Evolutionary conservation across 2,329 filamentous ascomycete species (phyloP).

Genomic region (Cytospora schulzeri): DNA sequence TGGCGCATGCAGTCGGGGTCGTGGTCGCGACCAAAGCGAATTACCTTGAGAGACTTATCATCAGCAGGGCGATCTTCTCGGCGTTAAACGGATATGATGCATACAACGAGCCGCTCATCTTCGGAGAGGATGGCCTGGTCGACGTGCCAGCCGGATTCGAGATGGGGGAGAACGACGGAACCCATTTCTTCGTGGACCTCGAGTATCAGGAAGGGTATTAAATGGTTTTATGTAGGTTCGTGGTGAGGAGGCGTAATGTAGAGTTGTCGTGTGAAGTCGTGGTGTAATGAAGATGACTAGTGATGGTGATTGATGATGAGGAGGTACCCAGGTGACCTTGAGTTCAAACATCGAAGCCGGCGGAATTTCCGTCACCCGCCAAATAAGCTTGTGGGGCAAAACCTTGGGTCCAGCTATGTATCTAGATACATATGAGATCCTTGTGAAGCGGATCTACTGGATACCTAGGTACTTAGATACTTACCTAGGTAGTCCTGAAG

Average conservation of each 20-base stretch:
- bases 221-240: no score
- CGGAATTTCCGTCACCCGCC: neutral
- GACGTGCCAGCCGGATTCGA: slow-evolving; percentile 94
- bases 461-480: no score
- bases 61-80: slow-evolving; percentile 49
- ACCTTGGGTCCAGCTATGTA: neutral
- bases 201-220: neutral
- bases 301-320: neutral
- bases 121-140: slow-evolving; percentile 83
- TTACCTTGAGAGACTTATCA: slow-evolving; percentile 82
- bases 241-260: neutral
- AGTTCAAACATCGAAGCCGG: neutral
- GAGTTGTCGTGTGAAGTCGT: neutral
- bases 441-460: neutral
- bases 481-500: no score
- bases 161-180: slow-evolving; percentile 88
- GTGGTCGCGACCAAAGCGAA: slow-evolving; percentile 87
- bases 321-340: no score
- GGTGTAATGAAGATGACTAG: neutral
- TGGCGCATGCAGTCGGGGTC: slow-evolving; percentile 75
- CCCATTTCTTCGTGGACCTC: slow-evolving; percentile 51
- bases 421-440: no score
- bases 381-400: neutral
- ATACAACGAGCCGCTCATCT: slow-evolving; percentile 7
- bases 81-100: slow-evolving; percentile 34